Base-by-base conservation (phyloP, 768 basidiomycete genomes). In the Imleria badia region DNA sequence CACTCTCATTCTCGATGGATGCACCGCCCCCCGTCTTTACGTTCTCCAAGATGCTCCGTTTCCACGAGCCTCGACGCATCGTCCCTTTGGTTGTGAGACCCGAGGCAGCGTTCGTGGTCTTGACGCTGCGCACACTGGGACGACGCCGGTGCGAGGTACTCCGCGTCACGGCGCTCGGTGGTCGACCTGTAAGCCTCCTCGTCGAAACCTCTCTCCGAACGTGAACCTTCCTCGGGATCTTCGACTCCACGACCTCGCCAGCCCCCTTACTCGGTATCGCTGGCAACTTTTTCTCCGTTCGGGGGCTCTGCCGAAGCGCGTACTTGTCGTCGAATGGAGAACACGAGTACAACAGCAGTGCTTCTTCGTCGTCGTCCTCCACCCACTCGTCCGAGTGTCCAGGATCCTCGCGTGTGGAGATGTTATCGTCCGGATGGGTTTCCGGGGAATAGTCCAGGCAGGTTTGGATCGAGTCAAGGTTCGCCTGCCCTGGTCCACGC, bases 351-450 rank as follows among this genome's bases (percentile, higher is more conserved):
- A 26, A 26, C 26, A 69, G 44, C 41, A 62, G 26, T 4, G 51
- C 56, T 49, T 59, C 56, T 5, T 64, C 64, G 12, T 68, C 69
- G 10, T 69, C 69, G 9, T 71, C 69, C 14, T 71, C 60, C 1
- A 64, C 58, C 65, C 65, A 69, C 30, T 46, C 65, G 6, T 60
- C 56, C 2, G 47, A 50, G 31, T 48, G 54, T 7, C 51, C 57
- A 20, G 26, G 30, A n/a, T 55, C 57, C 35, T 60, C 57, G 35
- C 44, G 35, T 26, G 35, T 36, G 43, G 51, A 51, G 20, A 26
- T 15, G 29, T 40, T 20, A 8, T 20, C 14, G 14, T n/a, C 43
- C 10, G 34, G 15, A 17, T 7, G 43, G 14, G 1, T 50, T 30
- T 60, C 61, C 5, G 63, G 57, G 22, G 63, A 67, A 39, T 66